Base-by-base conservation (phyloP, 495 filamentous ascomycete species). In the Podospora pseudocomata region DNA sequence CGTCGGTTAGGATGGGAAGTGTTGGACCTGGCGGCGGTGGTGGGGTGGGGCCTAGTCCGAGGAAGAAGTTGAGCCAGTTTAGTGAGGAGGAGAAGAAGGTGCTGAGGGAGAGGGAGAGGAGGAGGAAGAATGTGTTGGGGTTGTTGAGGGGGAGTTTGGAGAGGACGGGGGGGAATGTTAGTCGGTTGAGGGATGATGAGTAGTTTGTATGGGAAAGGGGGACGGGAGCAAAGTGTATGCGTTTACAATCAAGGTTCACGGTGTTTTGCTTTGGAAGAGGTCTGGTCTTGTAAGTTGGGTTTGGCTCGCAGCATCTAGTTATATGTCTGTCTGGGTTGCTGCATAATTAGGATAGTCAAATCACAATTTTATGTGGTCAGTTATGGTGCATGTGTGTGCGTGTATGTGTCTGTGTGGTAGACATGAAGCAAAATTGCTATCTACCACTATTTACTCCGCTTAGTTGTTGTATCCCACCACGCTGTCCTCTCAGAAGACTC, bases 41-140 rank as follows among this genome's bases (percentile, higher is more conserved):
- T 49, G 39, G 5, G 7, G 39, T 1, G 34, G 34, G 34, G 11
- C 23, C 23, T 7, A 58, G 68, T 71, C 79, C 81, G 73, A 75
- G 78, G 76, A 89, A 81, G 85, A 93, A 78, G 80, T 74, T 78
- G 67, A 84, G 72, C 75, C 82, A 73, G 84, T 89, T 84, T 63
- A 81, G 72, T 20, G 73, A 81, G 26, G 77, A 78, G 55, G 85
- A 87, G 75, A 86, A 81, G 77, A 74, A 69, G 67, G 75, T 74
- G 19, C 65, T 85, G 26, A 86, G 84, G 74, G 44, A 67, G 64
- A 69, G 66, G 65, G 60, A 63, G 49, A 67, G 62, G 4, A 76
- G 64, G 69, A 59, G 76, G 64, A 76, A 71, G 72, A 71, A 55
- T 2, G 71, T 66, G 58, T 39, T 78, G 63, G 20, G 65, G 63